Base-by-base conservation (phyloP, 192 early-diverging fungal species). In the Entomortierella lignicola region DNA sequence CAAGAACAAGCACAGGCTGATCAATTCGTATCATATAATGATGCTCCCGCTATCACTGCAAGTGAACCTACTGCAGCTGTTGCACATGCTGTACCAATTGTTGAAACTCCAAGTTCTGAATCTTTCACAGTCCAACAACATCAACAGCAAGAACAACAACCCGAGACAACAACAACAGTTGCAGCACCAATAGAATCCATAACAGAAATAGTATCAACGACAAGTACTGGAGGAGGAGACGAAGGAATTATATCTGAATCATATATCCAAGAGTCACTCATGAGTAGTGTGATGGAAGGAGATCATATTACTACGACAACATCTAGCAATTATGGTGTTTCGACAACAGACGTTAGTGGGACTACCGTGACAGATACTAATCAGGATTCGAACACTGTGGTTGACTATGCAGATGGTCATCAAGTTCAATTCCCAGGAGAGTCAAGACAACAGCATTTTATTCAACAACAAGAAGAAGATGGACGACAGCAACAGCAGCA, bases 371-470 rank as follows among this genome's bases (percentile, higher is more conserved):
- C 66, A 41, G 66, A 69, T 43, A 27, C 23, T 2, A 52, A 31
- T 2, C 25, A 59, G 44, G 37, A 29, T 31, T 30, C 29, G 31
- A 27, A 26, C 12, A 60, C 56, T 3, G 42, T 30, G 2, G 39
- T 69, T 17, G 57, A 59, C 15, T 69, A 69, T 34, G 44, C 67
- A 4, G 67, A 69, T 54, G 67, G 67, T 18, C 67, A 69, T 20
- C 67, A 60, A 25, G 67, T 60, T 34, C 57, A 60, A 25, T 60
- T 69, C 44, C 39, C 67, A 15, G 57, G 53, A 6, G 67, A 51
- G 20, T 8, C 37, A 48, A 8, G 20, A 0, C 50, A 69, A 41
- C 67, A 69, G 18, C 67, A 69, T 41, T 3, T 50, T n/a, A 43
- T 68, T 20, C 55, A 68, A 13, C 66, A 59, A 39, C 34, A 4